Percentiles rank a stretch among this genome's conserved stretches.
Evolutionary conservation across 306 rosid species (phyloP).

Genomic region (Cyclanthera cordifolia): DNA sequence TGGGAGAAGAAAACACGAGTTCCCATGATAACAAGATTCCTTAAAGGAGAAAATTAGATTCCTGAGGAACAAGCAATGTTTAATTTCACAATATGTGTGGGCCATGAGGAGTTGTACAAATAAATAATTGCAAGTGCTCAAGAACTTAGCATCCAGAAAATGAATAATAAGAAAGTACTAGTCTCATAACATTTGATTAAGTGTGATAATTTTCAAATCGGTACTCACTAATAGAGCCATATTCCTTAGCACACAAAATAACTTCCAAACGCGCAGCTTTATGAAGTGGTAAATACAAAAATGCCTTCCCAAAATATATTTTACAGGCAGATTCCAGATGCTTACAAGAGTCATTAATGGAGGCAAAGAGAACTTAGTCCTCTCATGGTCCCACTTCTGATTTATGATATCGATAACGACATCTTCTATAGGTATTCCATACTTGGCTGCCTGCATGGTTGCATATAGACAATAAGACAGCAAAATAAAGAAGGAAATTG

Average conservation of each 20-base stretch:
- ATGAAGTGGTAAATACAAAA: neutral
- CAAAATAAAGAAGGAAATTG: slow-evolving; percentile 3
- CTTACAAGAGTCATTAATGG: slow-evolving; percentile 94
- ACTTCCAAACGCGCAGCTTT: neutral
- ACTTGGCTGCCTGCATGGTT: slow-evolving; percentile 42
- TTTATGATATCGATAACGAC: slow-evolving; percentile 44
- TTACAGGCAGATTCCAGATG: slow-evolving; percentile 16
- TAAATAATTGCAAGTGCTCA: neutral
- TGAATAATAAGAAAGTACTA: neutral
- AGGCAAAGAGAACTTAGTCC: slow-evolving; percentile 76
- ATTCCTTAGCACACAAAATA: neutral
- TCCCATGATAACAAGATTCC: neutral
- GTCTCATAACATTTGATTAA: neutral
- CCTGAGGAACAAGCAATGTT: neutral
- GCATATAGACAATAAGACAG: slow-evolving; percentile 6
- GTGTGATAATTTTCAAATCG: neutral
- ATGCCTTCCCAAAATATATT: neutral
- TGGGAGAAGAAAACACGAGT: neutral
- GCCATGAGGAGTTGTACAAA: neutral
- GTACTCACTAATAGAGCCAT: neutral
- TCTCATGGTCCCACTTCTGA: slow-evolving; percentile 85
- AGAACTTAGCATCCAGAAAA: neutral
- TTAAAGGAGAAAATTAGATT: neutral
- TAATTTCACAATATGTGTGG: neutral
- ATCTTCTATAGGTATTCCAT: slow-evolving; percentile 41